Evolutionary conservation across 345 rosid genomes (phyloP).

Genomic region (Pugionium cornutum): DNA sequence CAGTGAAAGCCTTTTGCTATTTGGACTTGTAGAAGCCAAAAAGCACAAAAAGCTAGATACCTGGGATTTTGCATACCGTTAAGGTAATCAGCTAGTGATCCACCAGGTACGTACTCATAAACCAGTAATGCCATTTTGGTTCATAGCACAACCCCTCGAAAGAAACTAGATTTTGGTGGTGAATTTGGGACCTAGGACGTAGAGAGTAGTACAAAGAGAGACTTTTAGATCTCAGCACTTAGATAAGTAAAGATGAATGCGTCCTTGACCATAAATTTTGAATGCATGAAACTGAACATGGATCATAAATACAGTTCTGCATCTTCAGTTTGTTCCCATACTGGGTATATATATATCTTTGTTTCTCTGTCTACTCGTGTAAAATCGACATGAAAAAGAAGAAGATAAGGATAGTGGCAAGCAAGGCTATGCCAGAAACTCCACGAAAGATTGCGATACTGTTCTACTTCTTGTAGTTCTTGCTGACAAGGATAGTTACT

Average conservation of each 20-base stretch:
- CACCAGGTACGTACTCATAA: constrained; percentile 82
- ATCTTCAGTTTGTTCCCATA: constrained; percentile 51
- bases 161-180: constrained; percentile 83
- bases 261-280: too few species aligned
- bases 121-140: constrained; percentile 82
- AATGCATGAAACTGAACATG: too few species aligned
- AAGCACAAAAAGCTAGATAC: not conserved
- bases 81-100: constrained; percentile 82
- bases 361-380: constrained; percentile 47
- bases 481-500: constrained; percentile 57
- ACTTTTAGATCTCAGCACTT: constrained; percentile 11
- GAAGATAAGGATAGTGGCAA: constrained; percentile 50
- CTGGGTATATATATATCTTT: constrained; percentile 49
- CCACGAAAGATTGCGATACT: constrained; percentile 56
- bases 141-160: constrained; percentile 87
- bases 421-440: constrained; percentile 57
- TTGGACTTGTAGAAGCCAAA: constrained; percentile 48
- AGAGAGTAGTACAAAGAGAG: constrained; percentile 19
- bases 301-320: constrained; percentile 58
- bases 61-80: constrained; percentile 58
- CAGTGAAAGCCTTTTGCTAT: constrained; percentile 54
- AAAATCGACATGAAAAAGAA: constrained; percentile 39
- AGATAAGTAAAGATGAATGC: not conserved
- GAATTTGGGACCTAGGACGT: constrained; percentile 65
- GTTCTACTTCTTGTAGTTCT: constrained; percentile 46